Evolutionary conservation across 257 asterid species (phyloP).

Genomic region (Nemophila menziesii): DNA sequence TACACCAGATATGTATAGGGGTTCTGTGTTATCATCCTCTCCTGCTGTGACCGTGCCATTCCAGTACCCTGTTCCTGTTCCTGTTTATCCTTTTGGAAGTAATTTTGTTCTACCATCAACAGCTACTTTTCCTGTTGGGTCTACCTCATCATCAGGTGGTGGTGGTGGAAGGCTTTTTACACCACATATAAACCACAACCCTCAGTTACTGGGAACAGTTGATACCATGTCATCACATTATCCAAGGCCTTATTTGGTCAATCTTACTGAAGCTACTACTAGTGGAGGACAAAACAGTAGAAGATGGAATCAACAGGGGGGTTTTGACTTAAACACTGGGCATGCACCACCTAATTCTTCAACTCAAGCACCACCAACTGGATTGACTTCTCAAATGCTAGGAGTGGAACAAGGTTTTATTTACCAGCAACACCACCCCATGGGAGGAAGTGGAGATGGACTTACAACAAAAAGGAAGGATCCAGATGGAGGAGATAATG

Average conservation of each 20-base stretch:
- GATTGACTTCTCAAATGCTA: constrained; percentile 45
- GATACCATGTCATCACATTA: constrained; percentile 51
- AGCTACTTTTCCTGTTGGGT: constrained; percentile 38
- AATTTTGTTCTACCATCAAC: constrained; percentile 55
- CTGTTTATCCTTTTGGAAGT: constrained; percentile 46
- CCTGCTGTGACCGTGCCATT: constrained; percentile 31
- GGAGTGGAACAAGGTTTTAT: constrained; percentile 57
- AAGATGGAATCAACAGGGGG: constrained; percentile 67
- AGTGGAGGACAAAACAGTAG: constrained; percentile 42
- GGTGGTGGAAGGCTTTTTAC: constrained; percentile 49
- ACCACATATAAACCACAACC: constrained; percentile 39
- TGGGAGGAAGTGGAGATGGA: constrained; percentile 45
- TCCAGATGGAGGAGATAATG: constrained; percentile 72
- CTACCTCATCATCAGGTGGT: constrained; percentile 33
- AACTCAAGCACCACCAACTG: constrained; percentile 32
- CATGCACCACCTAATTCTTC: constrained; percentile 53
- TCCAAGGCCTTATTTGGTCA: constrained; percentile 57
- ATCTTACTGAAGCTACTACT: constrained; percentile 33
- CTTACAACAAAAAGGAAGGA: constrained; percentile 62
- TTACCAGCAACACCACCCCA: too few species aligned
- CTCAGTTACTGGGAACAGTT: constrained; percentile 51
- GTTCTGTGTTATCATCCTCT: constrained; percentile 75
- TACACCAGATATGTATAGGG: constrained; percentile 52
- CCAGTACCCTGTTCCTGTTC: constrained; percentile 40
- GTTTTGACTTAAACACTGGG: constrained; percentile 81